Base-by-base conservation (phyloP, 345 rosid species). In the Balakata baccata region DNA sequence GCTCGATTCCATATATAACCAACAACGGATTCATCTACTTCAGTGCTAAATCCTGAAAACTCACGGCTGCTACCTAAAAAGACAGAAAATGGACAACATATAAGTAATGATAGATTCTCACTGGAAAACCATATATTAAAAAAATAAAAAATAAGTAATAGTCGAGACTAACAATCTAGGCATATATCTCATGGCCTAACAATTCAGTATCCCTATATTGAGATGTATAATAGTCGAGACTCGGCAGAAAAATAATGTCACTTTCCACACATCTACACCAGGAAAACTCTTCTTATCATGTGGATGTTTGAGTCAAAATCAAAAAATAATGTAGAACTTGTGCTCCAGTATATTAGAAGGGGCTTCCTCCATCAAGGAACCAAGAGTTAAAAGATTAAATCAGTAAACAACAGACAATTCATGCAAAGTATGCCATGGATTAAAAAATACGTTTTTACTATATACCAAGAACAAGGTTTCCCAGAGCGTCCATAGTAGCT, bases 21-120 rank as follows among this genome's bases (percentile, higher is more conserved):
- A 52, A 94, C 70, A 43, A 92, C 75, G 5, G 79, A 79, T 73
- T 90, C 89, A 70, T 92, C 90, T 45, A 86, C 87, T 78, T 85
- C 88, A 6, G 94, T 87, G 79, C 70, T 66, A 74, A 90, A 94
- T 59, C 98, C 97, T 8, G 85, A 81, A 88, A 94, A 92, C 80
- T 94, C 88, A 59, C 97, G 93, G 84, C 98, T 94, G 78, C 97
- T 94, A 25, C 98, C 98, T 94, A 79, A 59, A 46, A 71, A 72
- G 64, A 70, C 22, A 17, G 54, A 77, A 16, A 59, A 14, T 18
- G 63, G 65, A 73, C 51, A 49, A 66, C 11, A 57, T 11, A 47
- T 9, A 22, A 74, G 68, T 50, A 45, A 38, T 60, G 69, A 60
- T 38, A 54, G 14, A 56, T 58, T 54, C n/a, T 6, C 5, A 68